Percentiles rank a stretch among this genome's conserved stretches.
Evolutionary conservation across 495 filamentous ascomycete genomes (phyloP).

Genomic region (Neurospora tetrasperma): DNA sequence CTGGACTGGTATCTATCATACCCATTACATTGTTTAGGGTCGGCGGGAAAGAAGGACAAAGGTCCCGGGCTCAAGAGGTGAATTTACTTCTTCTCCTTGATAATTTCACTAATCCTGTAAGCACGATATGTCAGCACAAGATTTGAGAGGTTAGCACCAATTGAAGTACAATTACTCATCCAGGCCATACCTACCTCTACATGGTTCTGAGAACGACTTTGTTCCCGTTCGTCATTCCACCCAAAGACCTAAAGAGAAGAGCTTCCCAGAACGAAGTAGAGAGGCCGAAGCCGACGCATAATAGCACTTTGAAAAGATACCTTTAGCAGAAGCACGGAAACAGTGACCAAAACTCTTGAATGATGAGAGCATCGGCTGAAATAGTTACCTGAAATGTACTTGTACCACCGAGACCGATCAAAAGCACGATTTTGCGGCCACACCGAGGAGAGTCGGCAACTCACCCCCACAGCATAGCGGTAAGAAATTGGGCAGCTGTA

Average conservation of each 20-base stretch:
- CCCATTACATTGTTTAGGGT: slow-evolving; percentile 5
- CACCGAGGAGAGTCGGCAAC: slow-evolving; percentile 59
- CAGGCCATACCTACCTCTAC: slow-evolving; percentile 41
- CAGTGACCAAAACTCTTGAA: background rate
- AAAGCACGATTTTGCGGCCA: slow-evolving; percentile 66
- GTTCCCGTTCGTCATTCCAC: slow-evolving; percentile 73
- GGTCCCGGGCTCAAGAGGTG: background rate
- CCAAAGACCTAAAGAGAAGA: slow-evolving; percentile 60
- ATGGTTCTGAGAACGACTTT: slow-evolving; percentile 74
- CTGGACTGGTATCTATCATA: slow-evolving; percentile 44
- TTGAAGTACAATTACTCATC: background rate
- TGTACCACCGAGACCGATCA: slow-evolving; percentile 66
- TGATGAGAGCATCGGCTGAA: background rate
- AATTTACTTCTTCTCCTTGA: slow-evolving; percentile 44
- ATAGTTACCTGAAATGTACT: slow-evolving; percentile 15
- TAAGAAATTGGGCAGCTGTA: slow-evolving; percentile 73
- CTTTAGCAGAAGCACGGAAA: background rate
- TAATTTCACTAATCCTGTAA: slow-evolving; percentile 59
- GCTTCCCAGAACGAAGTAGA: slow-evolving; percentile 61
- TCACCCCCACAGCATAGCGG: slow-evolving; percentile 76
- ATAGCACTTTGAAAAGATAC: slow-evolving; percentile 34
- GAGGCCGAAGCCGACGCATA: slow-evolving; percentile 74
- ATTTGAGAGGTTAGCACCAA: slow-evolving; percentile 1
- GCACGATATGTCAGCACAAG: background rate
- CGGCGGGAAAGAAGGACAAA: background rate